Base-by-base conservation (phyloP, 2,329 filamentous ascomycete genomes). In the Aurifilum marmelostoma region DNA sequence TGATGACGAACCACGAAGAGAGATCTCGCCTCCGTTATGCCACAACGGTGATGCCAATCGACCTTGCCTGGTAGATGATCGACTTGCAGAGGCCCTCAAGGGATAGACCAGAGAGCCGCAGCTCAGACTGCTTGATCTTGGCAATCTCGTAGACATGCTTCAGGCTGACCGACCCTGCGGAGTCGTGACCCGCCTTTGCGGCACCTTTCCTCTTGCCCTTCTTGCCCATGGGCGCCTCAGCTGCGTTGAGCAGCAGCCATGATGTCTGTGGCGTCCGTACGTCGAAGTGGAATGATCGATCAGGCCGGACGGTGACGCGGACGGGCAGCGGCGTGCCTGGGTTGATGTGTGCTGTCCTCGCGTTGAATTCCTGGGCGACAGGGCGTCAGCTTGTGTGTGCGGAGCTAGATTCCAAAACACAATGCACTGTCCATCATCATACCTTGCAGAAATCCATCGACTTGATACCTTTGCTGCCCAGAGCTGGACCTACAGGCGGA, bases 381-480 rank as follows among this genome's bases (percentile, higher is more conserved):
- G 34, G 67, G 67, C 62, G 74, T 72, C 69, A 72, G 72, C 70
- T 59, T 54, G 24, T 27, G 52, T 54, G 65, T 65, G 43, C 69
- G n/a, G 21, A 34, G 66, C 50, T 27, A n/a, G 60, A 34, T 34
- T 34, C 4, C 43, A n/a, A 65, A 68, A 62, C 56, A 16, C 11
- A 34, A 37, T 65, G 62, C 37, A 29, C 21, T 21, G 65, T 59
- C 43, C 14, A 64, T 61, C 80, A 71, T 71, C 34, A 8, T 34
- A 97, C 95, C 87, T 98, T 98, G 89, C 96, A 98, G 80, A 98
- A 99, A 82, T 99, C 96, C 91, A 99, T 99, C 69, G 92, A 97
- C 85, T 99, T 99, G 72, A 99, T 92, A 85, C 96, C 96, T 85
- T 97, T 98, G 80, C 91, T 95, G 83, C 96, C 96, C 73, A 99